A percentile compares a stretch with the other conserved stretches of the same genome.
phyloP scores from a whole-genome alignment of 768 basidiomycete genomes.

The Kwoniella shandongensis region DNA sequence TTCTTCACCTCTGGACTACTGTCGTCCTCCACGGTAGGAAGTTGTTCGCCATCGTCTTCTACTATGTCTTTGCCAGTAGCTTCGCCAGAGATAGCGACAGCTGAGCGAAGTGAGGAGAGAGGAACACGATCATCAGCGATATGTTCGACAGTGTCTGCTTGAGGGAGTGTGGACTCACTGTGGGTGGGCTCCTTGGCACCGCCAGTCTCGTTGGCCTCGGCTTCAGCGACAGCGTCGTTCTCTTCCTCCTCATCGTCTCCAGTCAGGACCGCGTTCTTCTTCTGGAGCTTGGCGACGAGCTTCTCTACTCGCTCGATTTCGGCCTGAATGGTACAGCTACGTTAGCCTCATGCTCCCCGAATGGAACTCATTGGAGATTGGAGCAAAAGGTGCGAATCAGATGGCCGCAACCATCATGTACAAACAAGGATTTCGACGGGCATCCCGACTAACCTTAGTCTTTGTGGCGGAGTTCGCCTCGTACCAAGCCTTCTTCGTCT shows the following conservation, averaged over 20 bases:
- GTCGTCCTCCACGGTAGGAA: constrained; percentile 31
- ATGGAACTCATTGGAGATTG: no score
- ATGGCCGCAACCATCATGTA: no score
- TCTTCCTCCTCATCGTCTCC: constrained; percentile 26
- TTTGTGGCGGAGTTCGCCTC: constrained; percentile 76
- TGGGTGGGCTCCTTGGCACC: constrained; percentile 49
- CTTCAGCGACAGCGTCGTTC: constrained; percentile 22
- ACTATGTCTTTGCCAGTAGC: constrained; percentile 35
- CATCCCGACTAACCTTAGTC: constrained; percentile 46
- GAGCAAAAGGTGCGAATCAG: no score
- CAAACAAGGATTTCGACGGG: no score
- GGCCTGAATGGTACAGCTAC: constrained; percentile 22
- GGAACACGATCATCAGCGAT: no score
- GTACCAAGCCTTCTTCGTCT: constrained; percentile 92
- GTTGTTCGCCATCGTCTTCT: constrained; percentile 43
- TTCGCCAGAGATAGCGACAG: constrained; percentile 44
- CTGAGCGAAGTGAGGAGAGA: constrained; percentile 11
- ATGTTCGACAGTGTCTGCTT: no score
- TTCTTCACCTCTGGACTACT: constrained; percentile 38
- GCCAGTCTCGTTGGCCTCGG: constrained; percentile 20
- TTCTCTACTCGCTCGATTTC: constrained; percentile 52
- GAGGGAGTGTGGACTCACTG: no score
- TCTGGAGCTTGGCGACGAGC: constrained; percentile 49
- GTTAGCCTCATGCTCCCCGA: no score
- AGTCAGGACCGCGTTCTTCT: constrained; percentile 41